Evolutionary conservation across 2,329 filamentous ascomycete genomes (phyloP), one percentile per base, ranked within the genome.

Genomic region (Scedosporium boydii): DNA sequence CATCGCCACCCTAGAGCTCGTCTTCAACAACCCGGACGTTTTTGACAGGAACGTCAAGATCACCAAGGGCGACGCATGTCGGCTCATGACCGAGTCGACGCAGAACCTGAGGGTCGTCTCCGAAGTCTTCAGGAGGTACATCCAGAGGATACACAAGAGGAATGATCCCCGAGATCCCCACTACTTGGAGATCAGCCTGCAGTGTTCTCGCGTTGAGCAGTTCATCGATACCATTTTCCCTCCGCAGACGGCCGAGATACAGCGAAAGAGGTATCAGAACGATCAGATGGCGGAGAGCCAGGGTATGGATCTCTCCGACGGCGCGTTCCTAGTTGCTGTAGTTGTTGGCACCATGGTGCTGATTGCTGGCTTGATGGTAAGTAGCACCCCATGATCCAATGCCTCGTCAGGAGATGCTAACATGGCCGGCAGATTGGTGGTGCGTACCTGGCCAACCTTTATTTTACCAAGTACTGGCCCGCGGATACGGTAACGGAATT

Each of bases 191-290:
- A 97, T 99, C 71, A 96, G 92, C 75, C 86, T 92, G 66, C 88
- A 90, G 62, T 96, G 93, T 72, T 93, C 41, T 3, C 69, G 95
- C 89, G 90, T 96, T 67, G 93, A 98, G 74, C 90, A 95, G 79
- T 96, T 96, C 73, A 96, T 98, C 72, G 93, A 98, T 75, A 87
- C 87, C 4, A 86, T 98, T 68, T 98, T 93, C 84, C 95, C 95
- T 3, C 83, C 85, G 7, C 91, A 96, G 75, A 86, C 90, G 66
- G 83, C 89, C 55, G 87, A 88, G 70, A 78, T 79, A 65, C 73
- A 84, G 42, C 75, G 78, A 38, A 71, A 76, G 14, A 69, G 75
- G 44, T 74, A 77, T 60, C 69, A 73, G 63, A 70, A 74, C 66
- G 72, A 70, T 65, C 70, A 75, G 65, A 70, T 68, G 59, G 71